phyloP scores from a whole-genome alignment of 768 basidiomycete species.

The Gloeophyllum trabeum region DNA sequence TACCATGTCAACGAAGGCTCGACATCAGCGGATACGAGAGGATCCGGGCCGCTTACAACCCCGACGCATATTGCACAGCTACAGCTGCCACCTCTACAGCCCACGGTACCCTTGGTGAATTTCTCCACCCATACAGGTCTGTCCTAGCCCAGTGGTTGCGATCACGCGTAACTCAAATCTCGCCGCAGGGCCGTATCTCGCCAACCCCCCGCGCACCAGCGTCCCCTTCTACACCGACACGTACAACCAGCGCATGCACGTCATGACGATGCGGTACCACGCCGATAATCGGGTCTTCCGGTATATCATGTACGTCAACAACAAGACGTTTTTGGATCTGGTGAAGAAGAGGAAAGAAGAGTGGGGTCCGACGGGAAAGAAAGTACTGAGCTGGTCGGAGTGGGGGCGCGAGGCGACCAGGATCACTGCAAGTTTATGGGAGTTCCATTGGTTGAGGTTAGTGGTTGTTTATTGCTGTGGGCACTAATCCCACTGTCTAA shows the following conservation, averaged over 20 bases:
- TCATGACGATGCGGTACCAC: constrained; percentile 17
- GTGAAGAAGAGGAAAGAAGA: background rate
- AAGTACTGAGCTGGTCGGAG: background rate
- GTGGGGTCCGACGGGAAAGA: background rate
- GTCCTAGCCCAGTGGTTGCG: constrained; percentile 6
- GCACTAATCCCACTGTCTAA: background rate
- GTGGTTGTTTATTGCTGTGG: background rate
- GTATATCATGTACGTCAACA: background rate
- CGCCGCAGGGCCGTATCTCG: no score
- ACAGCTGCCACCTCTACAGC: constrained; percentile 11
- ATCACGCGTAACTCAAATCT: constrained; percentile 3
- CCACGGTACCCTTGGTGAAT: constrained; percentile 6
- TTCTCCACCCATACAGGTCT: constrained; percentile 17
- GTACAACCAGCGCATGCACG: constrained; percentile 15
- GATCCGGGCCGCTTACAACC: background rate
- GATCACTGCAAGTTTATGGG: background rate
- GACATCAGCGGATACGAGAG: background rate
- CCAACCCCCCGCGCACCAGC: no score
- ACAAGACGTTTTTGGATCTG: background rate
- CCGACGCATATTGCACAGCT: constrained; percentile 13
- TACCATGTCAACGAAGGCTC: background rate
- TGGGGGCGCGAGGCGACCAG: background rate
- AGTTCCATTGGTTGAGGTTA: background rate
- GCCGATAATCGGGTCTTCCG: no score
- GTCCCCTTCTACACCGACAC: constrained; percentile 11